phyloP scores from a whole-genome alignment of 2,329 filamentous ascomycete genomes.

The Colletotrichum costaricense region DNA sequence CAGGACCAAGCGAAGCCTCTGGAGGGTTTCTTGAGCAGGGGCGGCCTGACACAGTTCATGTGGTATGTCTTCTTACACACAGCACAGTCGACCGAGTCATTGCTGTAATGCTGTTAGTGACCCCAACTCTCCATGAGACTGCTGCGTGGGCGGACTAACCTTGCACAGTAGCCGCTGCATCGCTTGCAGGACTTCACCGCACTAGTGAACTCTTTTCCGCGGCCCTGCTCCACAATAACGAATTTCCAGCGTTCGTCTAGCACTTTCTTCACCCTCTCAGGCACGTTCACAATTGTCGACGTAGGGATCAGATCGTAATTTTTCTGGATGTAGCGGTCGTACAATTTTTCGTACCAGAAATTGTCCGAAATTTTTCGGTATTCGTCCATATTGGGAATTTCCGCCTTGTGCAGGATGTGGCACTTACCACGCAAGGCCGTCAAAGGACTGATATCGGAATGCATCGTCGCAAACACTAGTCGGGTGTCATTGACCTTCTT shows the following conservation, averaged over 20 bases:
- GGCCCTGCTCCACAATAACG: conserved; percentile 92
- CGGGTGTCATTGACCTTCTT: conserved; percentile 92
- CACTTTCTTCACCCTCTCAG: conserved; percentile 93
- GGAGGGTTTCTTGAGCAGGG: conserved; percentile 93
- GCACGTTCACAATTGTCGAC: conserved; percentile 93
- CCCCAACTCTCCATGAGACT: conserved; percentile 23
- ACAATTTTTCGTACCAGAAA: conserved; percentile 98
- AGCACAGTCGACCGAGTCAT: conserved; percentile 96
- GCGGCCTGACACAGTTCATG: conserved; percentile 96
- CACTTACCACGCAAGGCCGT: conserved; percentile 95
- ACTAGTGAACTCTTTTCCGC: conserved; percentile 94
- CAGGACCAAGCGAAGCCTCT: conserved; percentile 99
- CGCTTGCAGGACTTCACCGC: conserved; percentile 96
- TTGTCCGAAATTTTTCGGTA: conserved; percentile 87
- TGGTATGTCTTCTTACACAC: conserved; percentile 96
- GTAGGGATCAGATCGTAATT: conserved; percentile 98
- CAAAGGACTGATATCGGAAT: conserved; percentile 94
- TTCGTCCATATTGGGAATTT: conserved; percentile 84
- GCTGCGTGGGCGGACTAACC: conserved; percentile 61
- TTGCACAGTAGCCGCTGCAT: conserved; percentile 91
- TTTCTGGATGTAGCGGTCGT: conserved; percentile 97
- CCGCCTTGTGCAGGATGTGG: conserved; percentile 86
- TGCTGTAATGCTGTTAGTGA: conserved; percentile 58
- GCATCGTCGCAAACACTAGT: conserved; percentile 96
- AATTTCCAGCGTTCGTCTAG: conserved; percentile 97